These are phyloP conservation scores for Oryza meyeriana DNA, from an alignment of 176 grass and related monocot genomes.

Conservation along the genomic window DNA sequence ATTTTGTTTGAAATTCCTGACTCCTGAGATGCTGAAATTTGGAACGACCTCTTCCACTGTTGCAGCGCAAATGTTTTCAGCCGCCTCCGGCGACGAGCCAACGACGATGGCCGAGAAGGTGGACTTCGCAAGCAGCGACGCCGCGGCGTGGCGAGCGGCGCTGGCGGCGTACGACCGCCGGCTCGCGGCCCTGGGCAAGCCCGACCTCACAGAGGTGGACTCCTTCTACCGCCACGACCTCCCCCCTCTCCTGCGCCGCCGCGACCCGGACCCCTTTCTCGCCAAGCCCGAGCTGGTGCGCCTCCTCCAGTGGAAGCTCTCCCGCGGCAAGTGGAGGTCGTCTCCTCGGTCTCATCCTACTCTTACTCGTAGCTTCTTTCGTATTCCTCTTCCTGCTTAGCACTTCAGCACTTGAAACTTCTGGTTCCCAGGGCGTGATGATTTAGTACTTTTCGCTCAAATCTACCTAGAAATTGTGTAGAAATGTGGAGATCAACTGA, in stretches of 20 bases:
- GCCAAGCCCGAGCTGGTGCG: slow-evolving; percentile 69
- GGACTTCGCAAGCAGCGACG: slow-evolving; percentile 61
- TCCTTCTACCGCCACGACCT: slow-evolving; percentile 76
- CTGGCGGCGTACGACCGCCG: slow-evolving; percentile 60
- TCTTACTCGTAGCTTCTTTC: neutral
- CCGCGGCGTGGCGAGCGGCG: slow-evolving; percentile 50
- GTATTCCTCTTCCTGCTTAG: neutral
- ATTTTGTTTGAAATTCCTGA: neutral
- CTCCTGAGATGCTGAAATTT: no score
- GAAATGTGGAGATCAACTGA: neutral
- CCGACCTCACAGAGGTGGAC: slow-evolving; percentile 61
- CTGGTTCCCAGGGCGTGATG: neutral
- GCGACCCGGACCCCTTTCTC: slow-evolving; percentile 62
- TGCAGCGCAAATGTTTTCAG: neutral
- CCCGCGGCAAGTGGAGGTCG: slow-evolving; percentile 86
- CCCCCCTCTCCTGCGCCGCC: slow-evolving; percentile 51
- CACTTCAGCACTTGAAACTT: neutral
- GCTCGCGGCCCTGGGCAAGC: slow-evolving; percentile 54
- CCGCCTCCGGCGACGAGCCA: neutral
- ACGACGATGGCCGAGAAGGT: slow-evolving; percentile 43
- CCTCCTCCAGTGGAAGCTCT: slow-evolving; percentile 96
- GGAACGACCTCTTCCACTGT: no score
- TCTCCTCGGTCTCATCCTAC: neutral
- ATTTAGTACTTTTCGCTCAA: neutral
- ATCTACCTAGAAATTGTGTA: neutral